These are phyloP conservation scores for Haematococcus lacustris DNA, from an alignment of 139 green algal species.

Conservation along the genomic window DNA sequence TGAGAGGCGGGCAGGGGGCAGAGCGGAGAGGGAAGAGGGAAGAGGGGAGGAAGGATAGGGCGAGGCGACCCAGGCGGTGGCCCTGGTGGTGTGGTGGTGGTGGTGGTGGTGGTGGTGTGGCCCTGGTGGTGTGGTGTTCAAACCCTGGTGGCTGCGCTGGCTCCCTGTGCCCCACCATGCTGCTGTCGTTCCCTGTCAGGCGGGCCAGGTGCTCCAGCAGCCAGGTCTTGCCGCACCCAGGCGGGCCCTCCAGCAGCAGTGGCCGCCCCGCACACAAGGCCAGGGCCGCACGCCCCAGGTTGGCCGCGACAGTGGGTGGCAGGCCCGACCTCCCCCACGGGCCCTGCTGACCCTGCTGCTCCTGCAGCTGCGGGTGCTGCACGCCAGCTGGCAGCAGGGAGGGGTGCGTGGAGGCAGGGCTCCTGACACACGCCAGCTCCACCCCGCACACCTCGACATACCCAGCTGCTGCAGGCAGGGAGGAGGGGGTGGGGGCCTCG, in stretches of 20 bases:
- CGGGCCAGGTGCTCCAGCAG: slow-evolving; percentile 71
- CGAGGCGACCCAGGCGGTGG: neutral
- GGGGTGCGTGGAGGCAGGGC: neutral
- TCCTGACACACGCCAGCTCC: slow-evolving; percentile 30
- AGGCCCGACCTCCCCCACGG: slow-evolving; percentile 23
- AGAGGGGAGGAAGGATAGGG: neutral
- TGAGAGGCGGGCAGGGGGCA: neutral
- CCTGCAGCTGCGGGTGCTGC: slow-evolving; percentile 5
- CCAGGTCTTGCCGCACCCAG: slow-evolving; percentile 80
- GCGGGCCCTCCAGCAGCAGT: slow-evolving; percentile 83
- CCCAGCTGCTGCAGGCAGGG: slow-evolving; percentile 23
- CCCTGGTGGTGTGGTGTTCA: neutral
- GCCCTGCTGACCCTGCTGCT: neutral
- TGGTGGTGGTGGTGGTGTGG: too few relatives aligned
- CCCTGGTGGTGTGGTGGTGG: neutral
- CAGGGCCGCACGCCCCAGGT: slow-evolving; percentile 59
- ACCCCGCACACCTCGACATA: slow-evolving; percentile 55
- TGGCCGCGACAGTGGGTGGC: slow-evolving; percentile 41
- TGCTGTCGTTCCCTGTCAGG: slow-evolving; percentile 60
- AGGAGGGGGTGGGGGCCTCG: neutral
- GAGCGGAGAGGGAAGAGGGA: neutral
- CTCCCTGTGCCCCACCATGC: slow-evolving; percentile 22
- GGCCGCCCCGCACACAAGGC: slow-evolving; percentile 68
- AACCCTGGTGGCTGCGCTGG: neutral
- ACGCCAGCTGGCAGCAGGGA: neutral